Percentiles rank a stretch among this genome's conserved stretches.
Conservation (phyloP, 2,329 filamentous ascomycete genomes). For the Xenoacremonium recifei region DNA sequence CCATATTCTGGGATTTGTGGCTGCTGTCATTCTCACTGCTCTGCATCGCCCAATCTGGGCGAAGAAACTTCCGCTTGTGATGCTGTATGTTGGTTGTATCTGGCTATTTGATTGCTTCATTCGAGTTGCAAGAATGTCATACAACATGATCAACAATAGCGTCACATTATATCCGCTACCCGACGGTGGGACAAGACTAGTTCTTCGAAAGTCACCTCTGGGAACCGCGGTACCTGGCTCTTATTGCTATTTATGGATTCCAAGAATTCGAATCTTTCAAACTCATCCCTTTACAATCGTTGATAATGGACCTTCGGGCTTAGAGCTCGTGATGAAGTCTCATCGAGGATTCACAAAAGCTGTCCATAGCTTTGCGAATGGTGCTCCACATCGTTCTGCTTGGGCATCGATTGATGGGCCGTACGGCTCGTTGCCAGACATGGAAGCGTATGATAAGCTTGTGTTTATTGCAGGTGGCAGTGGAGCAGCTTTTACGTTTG, state of each 20-base stretch:
- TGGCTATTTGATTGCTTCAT: slow-evolving; percentile 46
- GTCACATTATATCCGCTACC: slow-evolving; percentile 43
- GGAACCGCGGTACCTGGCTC: slow-evolving; percentile 22
- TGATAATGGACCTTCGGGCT: slow-evolving; percentile 32
- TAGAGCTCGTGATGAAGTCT: slow-evolving; percentile 51
- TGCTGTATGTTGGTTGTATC: slow-evolving; percentile 36
- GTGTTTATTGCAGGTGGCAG: slow-evolving; percentile 24
- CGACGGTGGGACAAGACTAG: slow-evolving; percentile 42
- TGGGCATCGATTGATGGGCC: slow-evolving; percentile 52
- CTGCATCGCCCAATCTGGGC: slow-evolving; percentile 43
- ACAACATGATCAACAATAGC: slow-evolving; percentile 7
- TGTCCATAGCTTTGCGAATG: slow-evolving; percentile 43
- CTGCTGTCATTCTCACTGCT: slow-evolving; percentile 38
- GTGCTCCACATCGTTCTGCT: slow-evolving; percentile 41
- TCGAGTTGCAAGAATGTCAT: slow-evolving; percentile 18
- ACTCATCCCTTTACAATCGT: slow-evolving; percentile 58
- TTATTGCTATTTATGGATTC: slow-evolving; percentile 57
- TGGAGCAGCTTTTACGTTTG: slow-evolving; percentile 24
- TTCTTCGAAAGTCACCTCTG: slow-evolving; percentile 41
- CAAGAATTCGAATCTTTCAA: slow-evolving; percentile 47
- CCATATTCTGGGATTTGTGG: slow-evolving; percentile 41
- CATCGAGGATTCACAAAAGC: slow-evolving; percentile 53
- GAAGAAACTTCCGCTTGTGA: slow-evolving; percentile 36
- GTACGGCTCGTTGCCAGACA: slow-evolving; percentile 52
- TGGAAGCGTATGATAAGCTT: slow-evolving; percentile 24